Base-by-base conservation (phyloP, 805 yeast species). In the Lipomyces chichibuensis region DNA sequence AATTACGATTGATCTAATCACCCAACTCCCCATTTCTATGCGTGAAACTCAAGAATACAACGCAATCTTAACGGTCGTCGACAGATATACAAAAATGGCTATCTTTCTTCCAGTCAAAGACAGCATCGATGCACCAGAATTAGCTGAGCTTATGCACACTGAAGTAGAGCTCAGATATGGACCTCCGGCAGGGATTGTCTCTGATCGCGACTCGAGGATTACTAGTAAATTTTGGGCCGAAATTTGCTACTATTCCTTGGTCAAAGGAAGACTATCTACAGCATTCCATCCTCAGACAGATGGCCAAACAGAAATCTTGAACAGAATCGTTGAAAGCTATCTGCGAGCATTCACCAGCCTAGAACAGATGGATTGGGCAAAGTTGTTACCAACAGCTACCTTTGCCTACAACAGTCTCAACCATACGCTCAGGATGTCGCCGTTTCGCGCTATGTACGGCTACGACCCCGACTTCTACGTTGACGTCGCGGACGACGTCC, bases 61-160 rank as follows among this genome's bases (percentile, higher is more conserved):
- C 51, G 27, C 60, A 11, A 62, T 73, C 17, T 7, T 70, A 7
- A 72, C 70, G 4, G 63, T 73, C 14, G 73, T 72, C 0, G 72
- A 73, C 62, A 27, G 70, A 17, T 62, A 72, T 8, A 62, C 75
- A 2, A 73, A 73, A 57, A 43, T 59, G 20, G 70, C 67, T 27
- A 27, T 3, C 2, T 27, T 73, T 39, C 63, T 73, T 2, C 65
- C 71, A 0, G 66, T 70, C 20, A 8, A 25, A 2, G 62, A 57
- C 7, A 25, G 33, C 8, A 56, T 59, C 8, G 43, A 29, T 23
- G 68, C 65, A 4, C n/a, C 33, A 5, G 59, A 56, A n/a, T 43
- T 60, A 5, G 72, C 73, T 1, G 20, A 20, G 14, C 49, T 70
- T 3, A 65, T 67, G 35, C 49, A 64, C 55, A 53, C 54, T 2